A percentile compares a stretch with the other conserved stretches of the same genome.
These are phyloP conservation scores for Pichia sp. DNA, from an alignment of 1,139 yeast genomes.

Conservation along the genomic window DNA sequence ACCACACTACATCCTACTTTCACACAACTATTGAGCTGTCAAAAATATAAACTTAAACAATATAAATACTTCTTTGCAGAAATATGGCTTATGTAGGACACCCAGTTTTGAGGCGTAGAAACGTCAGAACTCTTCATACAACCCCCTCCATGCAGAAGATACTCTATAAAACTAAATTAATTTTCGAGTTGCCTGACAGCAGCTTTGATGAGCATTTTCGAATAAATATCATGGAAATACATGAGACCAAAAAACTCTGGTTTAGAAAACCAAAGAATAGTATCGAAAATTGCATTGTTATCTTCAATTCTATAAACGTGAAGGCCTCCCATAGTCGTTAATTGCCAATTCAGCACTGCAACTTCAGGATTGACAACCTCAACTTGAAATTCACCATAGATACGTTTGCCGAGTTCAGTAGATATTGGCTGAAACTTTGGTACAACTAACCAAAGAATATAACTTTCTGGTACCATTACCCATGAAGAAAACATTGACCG, in stretches of 20 bases:
- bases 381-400: neutral
- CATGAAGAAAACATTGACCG: constrained; percentile 5
- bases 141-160: too few relatives aligned
- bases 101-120: too few relatives aligned
- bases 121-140: too few relatives aligned
- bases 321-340: neutral
- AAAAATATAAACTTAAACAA: too few relatives aligned
- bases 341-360: neutral
- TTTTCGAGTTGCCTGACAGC: too few relatives aligned
- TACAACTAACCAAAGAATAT: neutral
- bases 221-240: neutral
- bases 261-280: neutral
- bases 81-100: too few relatives aligned
- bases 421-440: constrained; percentile 1
- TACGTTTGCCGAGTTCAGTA: neutral
- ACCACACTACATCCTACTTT: too few relatives aligned
- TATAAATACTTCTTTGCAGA: too few relatives aligned
- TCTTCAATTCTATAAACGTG: neutral
- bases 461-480: constrained; percentile 2
- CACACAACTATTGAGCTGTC: too few relatives aligned
- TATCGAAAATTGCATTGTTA: neutral
- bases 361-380: neutral
- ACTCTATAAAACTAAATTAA: too few relatives aligned
- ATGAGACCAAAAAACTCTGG: neutral
- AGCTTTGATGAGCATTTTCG: neutral